phyloP scores from a whole-genome alignment of 2,329 filamentous ascomycete species.

The Fusarium albosuccineum region DNA sequence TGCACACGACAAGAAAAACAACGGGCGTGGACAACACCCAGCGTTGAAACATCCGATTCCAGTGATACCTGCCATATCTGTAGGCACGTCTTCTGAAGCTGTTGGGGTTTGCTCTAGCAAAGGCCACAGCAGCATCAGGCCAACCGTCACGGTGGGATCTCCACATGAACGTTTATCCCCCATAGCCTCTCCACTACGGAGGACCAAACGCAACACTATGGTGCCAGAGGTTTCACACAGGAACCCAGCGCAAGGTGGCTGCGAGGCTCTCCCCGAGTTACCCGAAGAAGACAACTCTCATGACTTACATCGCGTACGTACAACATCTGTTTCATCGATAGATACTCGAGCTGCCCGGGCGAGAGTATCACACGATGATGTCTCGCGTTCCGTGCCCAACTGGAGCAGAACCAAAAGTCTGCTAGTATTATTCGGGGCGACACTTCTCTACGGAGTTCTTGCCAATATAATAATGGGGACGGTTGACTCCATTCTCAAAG shows the following conservation, averaged over 20 bases:
- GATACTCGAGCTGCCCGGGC: too few relatives aligned
- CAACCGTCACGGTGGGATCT: neutral
- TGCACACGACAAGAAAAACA: neutral
- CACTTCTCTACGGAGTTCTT: neutral
- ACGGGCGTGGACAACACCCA: neutral
- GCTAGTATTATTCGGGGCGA: neutral
- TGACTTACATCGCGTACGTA: neutral
- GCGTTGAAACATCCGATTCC: neutral
- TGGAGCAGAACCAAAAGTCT: neutral
- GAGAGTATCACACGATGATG: too few relatives aligned
- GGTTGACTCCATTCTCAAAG: neutral
- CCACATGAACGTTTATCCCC: too few relatives aligned
- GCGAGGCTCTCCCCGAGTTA: neutral
- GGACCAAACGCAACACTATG: neutral
- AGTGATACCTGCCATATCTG: neutral
- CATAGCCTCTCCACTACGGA: neutral
- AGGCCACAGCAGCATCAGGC: neutral
- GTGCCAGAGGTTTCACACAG: neutral
- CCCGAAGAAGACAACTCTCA: neutral
- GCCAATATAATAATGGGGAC: neutral
- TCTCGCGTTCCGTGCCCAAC: neutral
- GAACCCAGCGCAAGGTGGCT: neutral
- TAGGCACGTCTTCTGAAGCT: neutral
- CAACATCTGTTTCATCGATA: neutral
- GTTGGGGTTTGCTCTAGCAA: neutral